Evolutionary conservation across 345 rosid genomes (phyloP).

Genomic region (Eucalyptus regnans): DNA sequence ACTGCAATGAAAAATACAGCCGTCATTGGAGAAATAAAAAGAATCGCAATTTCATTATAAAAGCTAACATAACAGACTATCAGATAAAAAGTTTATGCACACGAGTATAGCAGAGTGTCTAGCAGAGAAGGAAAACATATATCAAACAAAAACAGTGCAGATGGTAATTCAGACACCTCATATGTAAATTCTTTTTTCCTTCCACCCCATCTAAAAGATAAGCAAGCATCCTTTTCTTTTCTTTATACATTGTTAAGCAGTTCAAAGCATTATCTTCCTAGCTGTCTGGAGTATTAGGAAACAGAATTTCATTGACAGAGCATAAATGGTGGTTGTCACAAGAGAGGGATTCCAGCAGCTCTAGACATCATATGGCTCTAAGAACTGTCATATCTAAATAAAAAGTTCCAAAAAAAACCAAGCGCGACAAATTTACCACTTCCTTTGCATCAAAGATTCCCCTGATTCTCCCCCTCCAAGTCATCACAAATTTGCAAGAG

Average conservation of each 20-base stretch:
- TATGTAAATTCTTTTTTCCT: neutral
- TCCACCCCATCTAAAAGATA: neutral
- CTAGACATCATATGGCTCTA: neutral
- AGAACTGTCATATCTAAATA: neutral
- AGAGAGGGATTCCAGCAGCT: neutral
- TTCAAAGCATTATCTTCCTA: neutral
- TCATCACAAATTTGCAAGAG: neutral
- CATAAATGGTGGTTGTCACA: neutral
- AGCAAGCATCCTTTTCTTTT: neutral
- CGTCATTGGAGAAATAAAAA: neutral
- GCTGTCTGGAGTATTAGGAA: neutral
- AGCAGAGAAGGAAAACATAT: neutral
- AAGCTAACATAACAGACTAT: neutral
- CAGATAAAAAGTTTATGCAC: neutral
- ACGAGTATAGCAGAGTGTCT: neutral
- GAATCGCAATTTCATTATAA: no score
- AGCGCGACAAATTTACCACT: neutral
- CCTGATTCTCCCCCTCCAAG: neutral
- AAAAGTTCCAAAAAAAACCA: neutral
- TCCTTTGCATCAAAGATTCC: neutral
- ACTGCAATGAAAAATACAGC: neutral
- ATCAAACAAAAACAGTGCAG: neutral
- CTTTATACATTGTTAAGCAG: neutral
- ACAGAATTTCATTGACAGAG: neutral
- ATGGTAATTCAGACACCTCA: neutral